Evolutionary conservation across 2,329 filamentous ascomycete species (phyloP).

Genomic region (Leptographium wingfieldii): DNA sequence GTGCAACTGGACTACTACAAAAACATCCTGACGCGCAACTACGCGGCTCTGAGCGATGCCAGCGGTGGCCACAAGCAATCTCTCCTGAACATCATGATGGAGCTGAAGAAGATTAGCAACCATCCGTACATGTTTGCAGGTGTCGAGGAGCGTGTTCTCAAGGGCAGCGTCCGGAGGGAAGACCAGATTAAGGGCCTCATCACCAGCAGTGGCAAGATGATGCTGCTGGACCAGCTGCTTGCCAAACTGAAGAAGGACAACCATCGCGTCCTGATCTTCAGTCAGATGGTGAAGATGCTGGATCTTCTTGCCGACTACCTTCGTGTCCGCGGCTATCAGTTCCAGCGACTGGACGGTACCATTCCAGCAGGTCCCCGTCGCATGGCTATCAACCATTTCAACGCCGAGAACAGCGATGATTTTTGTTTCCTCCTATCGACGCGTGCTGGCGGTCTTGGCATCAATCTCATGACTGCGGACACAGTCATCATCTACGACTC

Average conservation of each 20-base stretch:
- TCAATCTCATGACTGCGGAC: slow-evolving; percentile 97
- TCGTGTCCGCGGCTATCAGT: slow-evolving; percentile 83
- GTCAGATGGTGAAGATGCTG: slow-evolving; percentile 98
- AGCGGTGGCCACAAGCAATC: slow-evolving; percentile 88
- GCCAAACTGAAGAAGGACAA: slow-evolving; percentile 87
- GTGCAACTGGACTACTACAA: slow-evolving; percentile 98
- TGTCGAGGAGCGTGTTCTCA: slow-evolving; percentile 79
- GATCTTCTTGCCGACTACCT: slow-evolving; percentile 94
- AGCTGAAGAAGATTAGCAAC: slow-evolving; percentile 97
- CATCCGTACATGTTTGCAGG: slow-evolving; percentile 97
- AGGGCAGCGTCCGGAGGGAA: slow-evolving; percentile 68
- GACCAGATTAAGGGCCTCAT: slow-evolving; percentile 88
- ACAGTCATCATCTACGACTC: slow-evolving; percentile 97
- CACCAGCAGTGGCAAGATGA: slow-evolving; percentile 98
- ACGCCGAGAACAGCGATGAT: slow-evolving; percentile 88
- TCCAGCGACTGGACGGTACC: slow-evolving; percentile 89
- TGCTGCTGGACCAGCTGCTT: slow-evolving; percentile 90
- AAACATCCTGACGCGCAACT: slow-evolving; percentile 94
- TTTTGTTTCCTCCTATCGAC: slow-evolving; percentile 96
- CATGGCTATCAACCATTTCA: slow-evolving; percentile 96
- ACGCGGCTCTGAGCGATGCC: slow-evolving; percentile 83
- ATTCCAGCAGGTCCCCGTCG: slow-evolving; percentile 79
- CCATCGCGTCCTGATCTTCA: slow-evolving; percentile 95
- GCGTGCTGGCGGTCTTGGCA: slow-evolving; percentile 89
- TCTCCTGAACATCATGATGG: slow-evolving; percentile 97